Conservation (phyloP, 2,329 filamentous ascomycete genomes). For the Ceratocystis albifundus region DNA sequence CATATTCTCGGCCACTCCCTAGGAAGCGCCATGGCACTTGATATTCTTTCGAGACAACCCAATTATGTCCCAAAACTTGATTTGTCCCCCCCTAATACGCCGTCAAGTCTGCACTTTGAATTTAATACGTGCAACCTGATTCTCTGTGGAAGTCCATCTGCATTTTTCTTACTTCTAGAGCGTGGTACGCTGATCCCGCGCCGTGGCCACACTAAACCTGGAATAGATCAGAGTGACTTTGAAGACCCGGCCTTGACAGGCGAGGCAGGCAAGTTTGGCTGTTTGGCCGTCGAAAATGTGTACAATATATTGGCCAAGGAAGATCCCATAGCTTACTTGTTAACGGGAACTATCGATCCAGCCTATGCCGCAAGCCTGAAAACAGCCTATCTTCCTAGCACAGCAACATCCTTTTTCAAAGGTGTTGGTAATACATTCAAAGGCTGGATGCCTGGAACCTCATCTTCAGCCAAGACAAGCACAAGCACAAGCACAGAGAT, state of each 20-base stretch:
- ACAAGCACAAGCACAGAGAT: background rate
- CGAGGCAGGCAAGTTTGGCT: slow-evolving; percentile 72
- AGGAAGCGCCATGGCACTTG: slow-evolving; percentile 86
- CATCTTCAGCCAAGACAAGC: background rate
- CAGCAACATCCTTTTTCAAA: slow-evolving; percentile 52
- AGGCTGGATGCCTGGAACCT: slow-evolving; percentile 45
- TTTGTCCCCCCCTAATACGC: slow-evolving; percentile 30
- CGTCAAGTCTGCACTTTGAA: slow-evolving; percentile 57
- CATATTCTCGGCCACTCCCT: slow-evolving; percentile 90
- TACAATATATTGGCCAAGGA: slow-evolving; percentile 75
- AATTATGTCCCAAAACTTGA: slow-evolving; percentile 50
- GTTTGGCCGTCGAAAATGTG: slow-evolving; percentile 85
- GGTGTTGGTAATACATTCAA: slow-evolving; percentile 53
- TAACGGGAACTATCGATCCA: slow-evolving; percentile 82
- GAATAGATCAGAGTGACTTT: slow-evolving; percentile 52
- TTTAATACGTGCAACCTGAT: slow-evolving; percentile 89
- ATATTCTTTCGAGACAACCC: slow-evolving; percentile 82
- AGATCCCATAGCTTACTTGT: slow-evolving; percentile 74
- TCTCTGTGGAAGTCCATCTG: slow-evolving; percentile 77
- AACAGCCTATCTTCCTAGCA: slow-evolving; percentile 65
- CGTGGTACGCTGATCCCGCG: slow-evolving; percentile 61
- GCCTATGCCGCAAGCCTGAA: slow-evolving; percentile 66
- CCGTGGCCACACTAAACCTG: slow-evolving; percentile 62
- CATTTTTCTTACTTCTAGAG: slow-evolving; percentile 85
- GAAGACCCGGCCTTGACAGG: slow-evolving; percentile 54